phyloP scores from a whole-genome alignment of 2,329 filamentous ascomycete species.

The Fonsecaea pedrosoi region DNA sequence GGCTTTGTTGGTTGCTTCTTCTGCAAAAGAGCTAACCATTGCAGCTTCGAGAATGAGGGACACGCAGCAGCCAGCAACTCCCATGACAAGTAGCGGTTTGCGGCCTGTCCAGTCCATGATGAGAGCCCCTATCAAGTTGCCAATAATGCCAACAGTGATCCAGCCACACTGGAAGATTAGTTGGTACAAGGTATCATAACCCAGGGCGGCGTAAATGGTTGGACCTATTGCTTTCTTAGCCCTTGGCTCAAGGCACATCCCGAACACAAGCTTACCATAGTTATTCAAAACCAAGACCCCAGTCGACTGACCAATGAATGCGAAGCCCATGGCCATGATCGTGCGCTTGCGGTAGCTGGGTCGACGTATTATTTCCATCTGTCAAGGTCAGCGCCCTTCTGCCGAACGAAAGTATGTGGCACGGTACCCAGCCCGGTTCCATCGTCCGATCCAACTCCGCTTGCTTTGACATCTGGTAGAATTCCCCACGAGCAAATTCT shows the following conservation, averaged over 20 bases:
- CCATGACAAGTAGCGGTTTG: slow-evolving; percentile 41
- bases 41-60: slow-evolving; percentile 36
- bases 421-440: slow-evolving; percentile 28
- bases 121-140: slow-evolving; percentile 30
- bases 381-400: neutral
- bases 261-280: slow-evolving; percentile 21
- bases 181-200: slow-evolving; percentile 30
- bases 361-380: slow-evolving; percentile 24
- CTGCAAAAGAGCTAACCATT: slow-evolving; percentile 45
- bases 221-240: slow-evolving; percentile 10
- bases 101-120: slow-evolving; percentile 39
- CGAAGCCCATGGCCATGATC: slow-evolving; percentile 28
- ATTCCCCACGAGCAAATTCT: slow-evolving; percentile 31
- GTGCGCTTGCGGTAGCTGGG: slow-evolving; percentile 30
- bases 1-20: slow-evolving; percentile 39
- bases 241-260: neutral
- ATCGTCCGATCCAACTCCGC: slow-evolving; percentile 31
- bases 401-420: neutral
- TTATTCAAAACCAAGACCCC: slow-evolving; percentile 33
- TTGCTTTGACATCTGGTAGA: slow-evolving; percentile 36
- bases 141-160: slow-evolving; percentile 33
- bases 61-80: slow-evolving; percentile 34
- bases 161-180: slow-evolving; percentile 34
- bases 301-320: slow-evolving; percentile 34
- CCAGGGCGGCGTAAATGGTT: slow-evolving; percentile 34